phyloP scores from a whole-genome alignment of 208 protist species.

The Leishmania martiniquensis region DNA sequence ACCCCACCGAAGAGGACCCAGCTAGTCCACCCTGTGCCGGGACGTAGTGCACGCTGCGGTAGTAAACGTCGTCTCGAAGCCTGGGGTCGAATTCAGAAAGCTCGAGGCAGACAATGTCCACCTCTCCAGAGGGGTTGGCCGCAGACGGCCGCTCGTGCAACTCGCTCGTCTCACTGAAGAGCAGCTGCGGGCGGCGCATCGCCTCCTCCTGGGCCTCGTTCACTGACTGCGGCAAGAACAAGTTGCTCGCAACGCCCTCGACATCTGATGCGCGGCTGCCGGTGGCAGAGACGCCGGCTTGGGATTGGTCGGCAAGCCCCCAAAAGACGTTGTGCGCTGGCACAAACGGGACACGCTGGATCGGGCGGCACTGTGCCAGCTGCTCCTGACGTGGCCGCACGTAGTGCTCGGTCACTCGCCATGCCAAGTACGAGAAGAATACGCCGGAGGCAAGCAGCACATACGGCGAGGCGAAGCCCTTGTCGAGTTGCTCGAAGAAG shows the following conservation, averaged over 20 bases:
- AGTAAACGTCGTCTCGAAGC: constrained; percentile 78
- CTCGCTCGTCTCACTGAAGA: constrained; percentile 78
- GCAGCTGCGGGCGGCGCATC: constrained; percentile 71
- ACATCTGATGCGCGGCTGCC: constrained; percentile 7
- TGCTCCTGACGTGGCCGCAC: constrained; percentile 53
- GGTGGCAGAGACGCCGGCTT: neutral
- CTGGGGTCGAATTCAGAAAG: constrained; percentile 78
- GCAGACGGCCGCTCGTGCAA: constrained; percentile 35
- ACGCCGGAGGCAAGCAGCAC: constrained; percentile 55
- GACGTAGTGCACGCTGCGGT: constrained; percentile 89
- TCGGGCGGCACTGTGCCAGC: constrained; percentile 41
- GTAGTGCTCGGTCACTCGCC: constrained; percentile 63
- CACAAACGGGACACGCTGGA: constrained; percentile 67
- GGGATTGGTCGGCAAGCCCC: constrained; percentile 42
- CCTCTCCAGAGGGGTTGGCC: constrained; percentile 35
- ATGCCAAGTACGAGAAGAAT: constrained; percentile 58
- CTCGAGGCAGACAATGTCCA: constrained; percentile 80
- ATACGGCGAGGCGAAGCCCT: constrained; percentile 73
- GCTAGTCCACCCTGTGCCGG: constrained; percentile 9
- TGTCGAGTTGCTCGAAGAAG: constrained; percentile 88
- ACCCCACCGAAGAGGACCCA: neutral
- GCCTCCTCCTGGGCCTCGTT: constrained; percentile 52
- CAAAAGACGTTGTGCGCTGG: constrained; percentile 80
- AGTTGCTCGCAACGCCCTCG: constrained; percentile 26
- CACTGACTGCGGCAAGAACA: constrained; percentile 40